A percentile compares a stretch with the other conserved stretches of the same genome.
These are phyloP conservation scores for Pseudozyma hubeiensis DNA, from an alignment of 1,284 basidiomycete species.

Conservation along the genomic window DNA sequence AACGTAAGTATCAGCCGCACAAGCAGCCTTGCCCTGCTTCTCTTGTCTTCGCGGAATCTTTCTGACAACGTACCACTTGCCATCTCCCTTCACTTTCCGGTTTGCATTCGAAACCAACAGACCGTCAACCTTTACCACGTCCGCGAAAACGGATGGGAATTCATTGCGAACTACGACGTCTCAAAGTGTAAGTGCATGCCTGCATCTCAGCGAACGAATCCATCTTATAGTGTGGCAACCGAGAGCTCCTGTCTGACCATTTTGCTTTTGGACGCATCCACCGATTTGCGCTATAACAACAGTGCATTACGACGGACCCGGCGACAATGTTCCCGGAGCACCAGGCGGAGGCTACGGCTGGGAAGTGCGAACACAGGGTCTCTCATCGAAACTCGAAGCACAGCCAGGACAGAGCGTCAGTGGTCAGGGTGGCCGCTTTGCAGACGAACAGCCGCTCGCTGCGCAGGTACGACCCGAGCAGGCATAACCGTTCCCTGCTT, in stretches of 20 bases:
- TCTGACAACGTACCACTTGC: too few relatives aligned
- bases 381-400: constrained; percentile 57
- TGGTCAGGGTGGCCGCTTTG: constrained; percentile 50
- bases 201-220: neutral
- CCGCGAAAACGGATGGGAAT: constrained; percentile 82
- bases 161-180: constrained; percentile 67
- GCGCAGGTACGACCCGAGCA: constrained; percentile 46
- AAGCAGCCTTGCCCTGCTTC: too few relatives aligned
- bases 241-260: neutral
- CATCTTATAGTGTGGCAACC: neutral
- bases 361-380: constrained; percentile 61
- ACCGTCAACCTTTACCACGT: constrained; percentile 96
- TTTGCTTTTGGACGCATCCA: neutral
- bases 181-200: constrained; percentile 48
- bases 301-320: constrained; percentile 67
- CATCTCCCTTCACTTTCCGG: too few relatives aligned
- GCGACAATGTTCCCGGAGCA: constrained; percentile 57
- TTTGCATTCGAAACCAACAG: constrained; percentile 12
- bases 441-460: constrained; percentile 47
- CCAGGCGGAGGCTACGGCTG: constrained; percentile 66
- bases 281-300: neutral
- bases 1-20: constrained; percentile 50
- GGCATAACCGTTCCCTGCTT: constrained; percentile 14
- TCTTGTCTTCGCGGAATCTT: too few relatives aligned
- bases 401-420: constrained; percentile 49